These are phyloP conservation scores for Silene coronaria DNA, from an alignment of 179 eudicot species.

Conservation along the genomic window DNA sequence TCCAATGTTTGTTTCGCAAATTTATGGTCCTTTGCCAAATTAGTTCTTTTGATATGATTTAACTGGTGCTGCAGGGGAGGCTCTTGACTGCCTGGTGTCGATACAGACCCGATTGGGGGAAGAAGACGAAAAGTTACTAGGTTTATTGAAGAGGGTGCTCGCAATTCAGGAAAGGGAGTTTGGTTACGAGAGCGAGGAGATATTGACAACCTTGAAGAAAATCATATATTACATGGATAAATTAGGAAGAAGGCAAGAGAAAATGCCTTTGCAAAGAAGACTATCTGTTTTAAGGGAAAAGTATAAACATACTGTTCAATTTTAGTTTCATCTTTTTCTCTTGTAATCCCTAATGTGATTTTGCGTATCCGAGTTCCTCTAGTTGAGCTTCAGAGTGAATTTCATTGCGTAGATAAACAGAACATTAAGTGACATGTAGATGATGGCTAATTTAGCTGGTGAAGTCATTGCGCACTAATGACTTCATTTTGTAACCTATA, in stretches of 20 bases:
- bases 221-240: constrained; percentile 54
- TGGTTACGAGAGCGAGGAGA: constrained; percentile 67
- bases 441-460: too few species aligned
- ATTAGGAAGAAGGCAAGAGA: constrained; percentile 57
- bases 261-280: constrained; percentile 60
- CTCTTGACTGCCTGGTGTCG: constrained; percentile 77
- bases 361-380: neutral
- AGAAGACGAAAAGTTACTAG: constrained; percentile 47
- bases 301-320: constrained; percentile 35
- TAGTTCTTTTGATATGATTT: neutral
- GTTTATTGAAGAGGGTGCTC: constrained; percentile 56
- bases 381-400: neutral
- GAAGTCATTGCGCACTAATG: too few species aligned
- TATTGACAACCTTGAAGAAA: constrained; percentile 54
- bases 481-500: too few species aligned
- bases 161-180: constrained; percentile 71
- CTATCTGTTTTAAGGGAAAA: constrained; percentile 47
- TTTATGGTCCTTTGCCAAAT: neutral
- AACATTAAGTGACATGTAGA: too few species aligned
- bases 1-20: neutral
- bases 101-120: constrained; percentile 59
- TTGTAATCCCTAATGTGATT: neutral
- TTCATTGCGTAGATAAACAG: neutral
- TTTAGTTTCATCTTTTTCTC: constrained; percentile 1
- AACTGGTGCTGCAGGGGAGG: constrained; percentile 54